Evolutionary conservation across 2,329 filamentous ascomycete species (phyloP), one percentile per base, ranked within the genome.

Genomic region (Aspergillus jensenii): DNA sequence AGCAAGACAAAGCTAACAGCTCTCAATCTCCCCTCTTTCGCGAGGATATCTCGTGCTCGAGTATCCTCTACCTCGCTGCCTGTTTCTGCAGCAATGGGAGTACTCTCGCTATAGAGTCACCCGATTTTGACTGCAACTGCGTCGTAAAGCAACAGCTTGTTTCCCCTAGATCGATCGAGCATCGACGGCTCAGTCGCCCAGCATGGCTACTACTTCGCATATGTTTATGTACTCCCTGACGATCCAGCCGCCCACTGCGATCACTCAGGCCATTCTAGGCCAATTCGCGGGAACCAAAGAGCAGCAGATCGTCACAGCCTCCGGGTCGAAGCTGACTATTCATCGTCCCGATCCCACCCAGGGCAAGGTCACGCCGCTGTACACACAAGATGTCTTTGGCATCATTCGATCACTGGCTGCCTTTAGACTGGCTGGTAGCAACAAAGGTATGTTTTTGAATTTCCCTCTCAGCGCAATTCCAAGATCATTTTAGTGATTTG

Each of bases 211-310:
- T 74, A 97, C 93, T 61, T 97, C 93, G 65, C 93, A 93, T 76
- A 96, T 97, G 91, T 97, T 97, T 76, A 88, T 99, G 80, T 99
- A 99, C 81, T 95, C 91, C 71, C 84, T 99, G 80, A 98, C 95
- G 67, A 88, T 99, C 71, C 92, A 97, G 78, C 89, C 91, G 67
- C 91, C 95, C 35, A 93, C 92, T 65, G 90, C 91, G 59, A 87
- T 96, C 70, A 92, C 89, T 51, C 90, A 96, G 78, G 93, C 95
- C 63, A 89, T 97, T 65, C 84, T 96, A 59, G 96, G 95, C 68
- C 93, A 98, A 79, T 98, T 98, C 78, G 88, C 91, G 60, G 93
- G 93, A 66, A 96, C 91, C 64, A 96, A 93, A 79, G 93, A 97
- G 78, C 95, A 99, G 82, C 93, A 97, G 78, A 96, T 99, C 73